These are phyloP conservation scores for Populus tomentosa DNA, from an alignment of 441 rosid genomes.

Conservation along the genomic window DNA sequence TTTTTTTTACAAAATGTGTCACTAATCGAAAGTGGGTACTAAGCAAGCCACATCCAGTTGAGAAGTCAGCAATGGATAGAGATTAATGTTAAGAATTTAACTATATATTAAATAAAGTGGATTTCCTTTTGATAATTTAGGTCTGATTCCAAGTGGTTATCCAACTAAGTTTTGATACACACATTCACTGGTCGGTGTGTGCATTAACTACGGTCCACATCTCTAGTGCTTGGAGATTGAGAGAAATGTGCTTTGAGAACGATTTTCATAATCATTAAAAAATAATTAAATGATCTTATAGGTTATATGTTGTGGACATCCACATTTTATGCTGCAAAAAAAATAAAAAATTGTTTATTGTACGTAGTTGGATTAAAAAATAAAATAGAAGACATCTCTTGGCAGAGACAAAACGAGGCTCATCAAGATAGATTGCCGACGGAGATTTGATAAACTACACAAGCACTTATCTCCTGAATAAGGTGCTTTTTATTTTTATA, in stretches of 20 bases:
- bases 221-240: background rate
- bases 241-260: background rate
- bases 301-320: background rate
- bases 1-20: background rate
- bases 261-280: background rate
- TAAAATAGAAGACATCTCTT: background rate
- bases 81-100: background rate
- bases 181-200: background rate
- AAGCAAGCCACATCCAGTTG: background rate
- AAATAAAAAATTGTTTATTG: background rate
- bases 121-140: background rate
- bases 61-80: background rate
- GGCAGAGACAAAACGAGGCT: too few species aligned
- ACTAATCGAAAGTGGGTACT: background rate
- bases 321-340: background rate
- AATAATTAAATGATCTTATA: background rate
- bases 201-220: background rate
- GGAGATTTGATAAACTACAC: too few species aligned
- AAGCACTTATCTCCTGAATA: too few species aligned
- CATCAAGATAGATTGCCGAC: background rate
- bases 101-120: background rate
- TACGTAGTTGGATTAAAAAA: background rate
- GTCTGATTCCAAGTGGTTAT: constrained; percentile 1
- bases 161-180: background rate
- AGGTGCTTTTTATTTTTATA: too few species aligned